Percentiles rank a stretch among this genome's conserved stretches.
Evolutionary conservation across 2,329 filamentous ascomycete genomes (phyloP).

Genomic region (Sporothrix schenckii): DNA sequence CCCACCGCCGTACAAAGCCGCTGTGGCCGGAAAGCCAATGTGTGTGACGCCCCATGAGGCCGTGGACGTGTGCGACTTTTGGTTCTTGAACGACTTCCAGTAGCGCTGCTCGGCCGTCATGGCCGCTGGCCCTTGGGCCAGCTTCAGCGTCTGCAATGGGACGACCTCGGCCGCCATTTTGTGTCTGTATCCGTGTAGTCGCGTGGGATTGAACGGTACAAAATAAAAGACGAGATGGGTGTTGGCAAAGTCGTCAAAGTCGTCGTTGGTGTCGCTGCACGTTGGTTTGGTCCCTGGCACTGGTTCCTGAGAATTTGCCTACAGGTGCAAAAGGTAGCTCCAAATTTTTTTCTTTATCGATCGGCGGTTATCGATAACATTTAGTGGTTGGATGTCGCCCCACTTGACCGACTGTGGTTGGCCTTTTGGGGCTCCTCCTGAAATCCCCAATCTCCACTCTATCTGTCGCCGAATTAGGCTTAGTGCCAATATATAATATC

Average conservation of each 20-base stretch:
- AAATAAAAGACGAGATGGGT: background rate
- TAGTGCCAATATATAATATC: background rate
- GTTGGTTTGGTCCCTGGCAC: background rate
- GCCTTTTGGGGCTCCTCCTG: background rate
- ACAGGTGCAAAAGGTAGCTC: constrained; percentile 23
- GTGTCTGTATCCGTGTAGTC: background rate
- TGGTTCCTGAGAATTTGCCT: constrained; percentile 15
- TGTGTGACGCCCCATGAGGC: constrained; percentile 88
- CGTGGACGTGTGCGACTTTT: constrained; percentile 85
- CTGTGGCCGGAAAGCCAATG: constrained; percentile 70
- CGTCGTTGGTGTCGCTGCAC: background rate
- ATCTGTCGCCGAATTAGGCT: background rate
- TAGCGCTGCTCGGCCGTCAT: constrained; percentile 91
- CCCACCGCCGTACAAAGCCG: constrained; percentile 42
- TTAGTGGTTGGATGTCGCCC: background rate
- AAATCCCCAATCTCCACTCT: background rate
- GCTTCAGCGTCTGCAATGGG: constrained; percentile 77
- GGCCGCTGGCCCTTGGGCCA: constrained; percentile 78
- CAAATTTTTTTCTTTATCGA: constrained; percentile 29
- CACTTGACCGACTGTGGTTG: background rate
- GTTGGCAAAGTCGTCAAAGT: background rate
- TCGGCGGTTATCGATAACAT: constrained; percentile 20
- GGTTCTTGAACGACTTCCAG: constrained; percentile 94
- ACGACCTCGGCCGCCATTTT: constrained; percentile 84
- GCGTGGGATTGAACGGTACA: background rate